Evolutionary conservation across 441 rosid species (phyloP).

Genomic region (Pelargonium citronellum): DNA sequence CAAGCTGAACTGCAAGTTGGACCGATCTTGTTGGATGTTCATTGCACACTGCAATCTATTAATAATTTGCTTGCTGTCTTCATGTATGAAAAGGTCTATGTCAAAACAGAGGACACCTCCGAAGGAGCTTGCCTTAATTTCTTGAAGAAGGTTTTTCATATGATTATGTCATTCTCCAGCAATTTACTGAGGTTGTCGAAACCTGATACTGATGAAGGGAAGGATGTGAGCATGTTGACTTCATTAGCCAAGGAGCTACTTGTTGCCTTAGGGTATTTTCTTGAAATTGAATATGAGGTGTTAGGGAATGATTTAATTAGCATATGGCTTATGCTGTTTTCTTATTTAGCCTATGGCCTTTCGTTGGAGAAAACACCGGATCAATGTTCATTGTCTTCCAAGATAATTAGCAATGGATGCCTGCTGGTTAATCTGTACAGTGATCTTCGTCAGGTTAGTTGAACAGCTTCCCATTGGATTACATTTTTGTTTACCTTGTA

Average conservation of each 20-base stretch:
- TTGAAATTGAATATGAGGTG: slow-evolving; percentile 81
- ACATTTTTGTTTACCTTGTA: slow-evolving; percentile 3
- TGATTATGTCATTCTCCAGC: slow-evolving; percentile 47
- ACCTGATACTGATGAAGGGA: slow-evolving; percentile 25
- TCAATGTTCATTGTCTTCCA: slow-evolving; percentile 36
- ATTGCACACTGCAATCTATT: slow-evolving; percentile 46
- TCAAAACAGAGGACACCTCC: slow-evolving; percentile 71
- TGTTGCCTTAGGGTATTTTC: slow-evolving; percentile 45
- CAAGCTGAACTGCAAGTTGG: slow-evolving; percentile 36
- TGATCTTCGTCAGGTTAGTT: slow-evolving; percentile 91
- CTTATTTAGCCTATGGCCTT: slow-evolving; percentile 43
- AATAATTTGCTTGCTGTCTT: slow-evolving; percentile 52
- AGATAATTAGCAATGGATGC: slow-evolving; percentile 51
- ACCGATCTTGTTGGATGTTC: slow-evolving; percentile 38
- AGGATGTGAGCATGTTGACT: slow-evolving; percentile 33
- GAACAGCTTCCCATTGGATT: slow-evolving; percentile 11
- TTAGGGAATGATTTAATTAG: slow-evolving; percentile 56
- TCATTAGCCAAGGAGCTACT: slow-evolving; percentile 47
- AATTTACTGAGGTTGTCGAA: slow-evolving; percentile 33
- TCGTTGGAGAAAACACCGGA: slow-evolving; percentile 34
- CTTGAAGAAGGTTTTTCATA: slow-evolving; percentile 52
- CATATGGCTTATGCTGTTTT: slow-evolving; percentile 63
- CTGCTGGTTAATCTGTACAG: slow-evolving; percentile 71
- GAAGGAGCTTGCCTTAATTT: slow-evolving; percentile 74
- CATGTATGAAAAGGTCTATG: slow-evolving; percentile 46